Evolutionary conservation across 257 asterid genomes (phyloP).

Genomic region (Solanum clarkiae): DNA sequence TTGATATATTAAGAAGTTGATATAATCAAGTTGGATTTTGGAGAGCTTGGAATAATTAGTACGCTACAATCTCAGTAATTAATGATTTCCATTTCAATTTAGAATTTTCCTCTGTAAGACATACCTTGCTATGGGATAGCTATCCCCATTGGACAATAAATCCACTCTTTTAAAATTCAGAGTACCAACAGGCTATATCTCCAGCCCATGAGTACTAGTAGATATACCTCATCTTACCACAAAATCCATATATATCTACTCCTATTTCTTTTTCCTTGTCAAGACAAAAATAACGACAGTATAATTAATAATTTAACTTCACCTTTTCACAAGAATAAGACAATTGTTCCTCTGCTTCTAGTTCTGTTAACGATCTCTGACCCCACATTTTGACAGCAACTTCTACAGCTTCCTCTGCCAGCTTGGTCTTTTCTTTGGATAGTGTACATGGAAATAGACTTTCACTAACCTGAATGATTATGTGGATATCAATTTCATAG

Average conservation of each 20-base stretch:
- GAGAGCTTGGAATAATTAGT: not conserved
- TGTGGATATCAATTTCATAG: not conserved
- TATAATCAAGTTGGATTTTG: not conserved
- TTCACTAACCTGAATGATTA: conserved; percentile 63
- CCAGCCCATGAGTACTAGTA: not conserved
- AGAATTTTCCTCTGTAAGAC: not conserved
- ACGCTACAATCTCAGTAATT: not conserved
- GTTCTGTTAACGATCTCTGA: conserved; percentile 73
- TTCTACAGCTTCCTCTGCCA: conserved; percentile 86
- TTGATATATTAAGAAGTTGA: not conserved
- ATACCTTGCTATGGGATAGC: not conserved
- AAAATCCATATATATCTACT: not conserved
- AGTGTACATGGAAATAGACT: conserved; percentile 72
- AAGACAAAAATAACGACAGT: conserved; percentile 1
- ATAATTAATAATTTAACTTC: conserved; percentile 2
- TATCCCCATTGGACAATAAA: not conserved
- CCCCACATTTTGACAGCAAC: conserved; percentile 91
- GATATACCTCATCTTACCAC: not conserved
- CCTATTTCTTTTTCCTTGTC: not conserved
- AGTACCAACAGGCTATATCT: not conserved
- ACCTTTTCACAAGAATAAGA: conserved; percentile 99
- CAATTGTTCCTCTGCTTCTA: conserved; percentile 94
- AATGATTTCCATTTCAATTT: not conserved
- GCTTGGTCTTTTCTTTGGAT: conserved; percentile 55
- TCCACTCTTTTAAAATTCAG: not conserved